Evolutionary conservation across 2,329 filamentous ascomycete species (phyloP), one percentile per base, ranked within the genome.

Genomic region (Colletotrichum endophyticum): DNA sequence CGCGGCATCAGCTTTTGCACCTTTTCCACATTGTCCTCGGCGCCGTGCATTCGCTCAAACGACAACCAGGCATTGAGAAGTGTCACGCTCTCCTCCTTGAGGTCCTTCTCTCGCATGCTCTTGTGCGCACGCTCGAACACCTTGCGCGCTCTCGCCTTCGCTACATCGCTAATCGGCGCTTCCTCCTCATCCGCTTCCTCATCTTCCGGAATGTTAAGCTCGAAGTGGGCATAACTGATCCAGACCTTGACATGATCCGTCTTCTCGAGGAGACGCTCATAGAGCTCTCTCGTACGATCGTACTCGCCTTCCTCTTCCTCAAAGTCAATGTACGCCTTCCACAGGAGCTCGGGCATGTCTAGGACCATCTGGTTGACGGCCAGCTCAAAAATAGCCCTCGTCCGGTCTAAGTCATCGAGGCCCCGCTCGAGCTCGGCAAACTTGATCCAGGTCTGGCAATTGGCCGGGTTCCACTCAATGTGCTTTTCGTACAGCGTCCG

Each of bases 181-280:
- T 94, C 92, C 76, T 93, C 92, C 25, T 91, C 91, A 6, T 86
- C 87, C 57, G 91, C 91, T 64, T 92, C 90, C 56, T 92, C 91
- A 69, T 92, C 91, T 73, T 98, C 96, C 61, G 96, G 95, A 0
- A 98, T 93, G 84, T 97, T 96, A 87, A 99, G 95, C 86, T 99
- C 97, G 82, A 99, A 99, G 84, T 98, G 95, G n/a, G 97, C 97
- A 86, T 96, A 99, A 84, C 95, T 96, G 85, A 97, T 98, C 97
- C 97, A 99, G 76, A 99, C 97, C 89, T 99, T 99, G 89, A 98
- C 96, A 83, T 99, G 97, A 82, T 97, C 94, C n/a, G 97, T 98
- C 92, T 98, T 98, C 81, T 95, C 90, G 59, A 99, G 90, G 15
- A 99, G 90, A 9, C 96, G 92, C 87, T 99, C 96, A 86, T 99